phyloP scores from a whole-genome alignment of 2,329 filamentous ascomycete genomes.

The Colletotrichum viniferum region DNA sequence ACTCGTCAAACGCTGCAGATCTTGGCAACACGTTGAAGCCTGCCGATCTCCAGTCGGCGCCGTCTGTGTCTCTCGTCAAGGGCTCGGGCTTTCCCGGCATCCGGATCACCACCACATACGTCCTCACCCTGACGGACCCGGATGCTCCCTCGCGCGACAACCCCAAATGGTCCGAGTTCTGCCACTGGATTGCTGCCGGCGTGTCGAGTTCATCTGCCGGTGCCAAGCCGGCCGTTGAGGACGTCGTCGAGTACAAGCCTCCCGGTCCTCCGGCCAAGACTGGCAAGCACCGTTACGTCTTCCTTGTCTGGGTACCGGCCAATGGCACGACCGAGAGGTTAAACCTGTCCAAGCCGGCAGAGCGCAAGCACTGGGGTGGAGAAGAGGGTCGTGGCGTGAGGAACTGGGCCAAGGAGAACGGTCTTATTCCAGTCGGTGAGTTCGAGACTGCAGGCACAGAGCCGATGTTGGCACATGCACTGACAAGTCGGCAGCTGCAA shows the following conservation, averaged over 20 bases:
- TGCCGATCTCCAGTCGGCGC: constrained; percentile 10
- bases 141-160: constrained; percentile 46
- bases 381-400: constrained; percentile 39
- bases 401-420: constrained; percentile 45
- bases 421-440: constrained; percentile 44
- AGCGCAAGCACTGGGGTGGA: constrained; percentile 45
- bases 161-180: constrained; percentile 49
- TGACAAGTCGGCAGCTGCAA: constrained; percentile 36
- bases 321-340: constrained; percentile 42
- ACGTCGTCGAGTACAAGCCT: constrained; percentile 44
- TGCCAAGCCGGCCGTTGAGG: constrained; percentile 29
- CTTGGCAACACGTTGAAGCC: constrained; percentile 22
- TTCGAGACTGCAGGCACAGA: not conserved
- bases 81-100: constrained; percentile 18
- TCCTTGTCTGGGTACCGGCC: constrained; percentile 41
- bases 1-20: constrained; percentile 4
- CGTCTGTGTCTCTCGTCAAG: constrained; percentile 4
- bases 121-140: constrained; percentile 43
- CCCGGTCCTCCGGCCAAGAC: constrained; percentile 46
- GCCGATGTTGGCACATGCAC: not conserved
- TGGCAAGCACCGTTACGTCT: constrained; percentile 48
- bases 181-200: constrained; percentile 47
- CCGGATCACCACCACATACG: constrained; percentile 28
- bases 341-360: constrained; percentile 36
- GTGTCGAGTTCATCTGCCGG: constrained; percentile 21